Evolutionary conservation across 2,329 filamentous ascomycete species (phyloP), one percentile per base, ranked within the genome.

Genomic region (Fusarium sororula): DNA sequence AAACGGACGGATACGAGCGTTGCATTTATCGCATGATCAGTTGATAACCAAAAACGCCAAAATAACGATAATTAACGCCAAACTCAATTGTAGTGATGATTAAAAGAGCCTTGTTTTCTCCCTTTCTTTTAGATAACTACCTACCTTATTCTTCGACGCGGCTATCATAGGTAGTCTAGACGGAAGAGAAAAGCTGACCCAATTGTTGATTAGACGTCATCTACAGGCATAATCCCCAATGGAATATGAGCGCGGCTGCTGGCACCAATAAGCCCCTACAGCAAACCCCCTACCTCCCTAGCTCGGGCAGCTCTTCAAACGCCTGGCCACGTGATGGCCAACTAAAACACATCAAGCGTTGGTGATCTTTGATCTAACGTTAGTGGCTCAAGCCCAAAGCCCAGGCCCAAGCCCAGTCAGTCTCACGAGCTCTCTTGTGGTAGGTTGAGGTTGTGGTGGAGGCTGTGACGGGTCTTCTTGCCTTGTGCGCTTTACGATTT

Each of bases 241-340:
- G 67, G 57, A 69, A 53, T 53, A 45, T 44, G 15, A 66, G 54
- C 72, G 73, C 73, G 74, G 72, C 70, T 74, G 59, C 37, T 28
- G 26, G 42, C 38, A 48, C 72, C 74, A 73, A 73, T 73, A 17
- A 54, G 42, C 39, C 35, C 26, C 47, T 39, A 45, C 9, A 59
- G 24, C 68, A 35, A 48, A 26, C 54, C 70, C 32, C 26, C 28
- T 42, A 37, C 59, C 35, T 58, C 15, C 14, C 14, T 8, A 35
- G 32, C 32, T 35, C 15, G 32, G 32, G 14, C 20, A 59, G 24
- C 38, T 44, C 37, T 14, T 9, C 56, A 74, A 72, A 70, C 74
- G 75, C 75, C 74, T 78, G 74, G 63, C 45, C 75, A 77, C 75
- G 75, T 77, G 75, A 77, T 61, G 20, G 8, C 4, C 26, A 28